Base-by-base conservation (phyloP, 1,284 basidiomycete genomes). In the Testicularia cyperi region DNA sequence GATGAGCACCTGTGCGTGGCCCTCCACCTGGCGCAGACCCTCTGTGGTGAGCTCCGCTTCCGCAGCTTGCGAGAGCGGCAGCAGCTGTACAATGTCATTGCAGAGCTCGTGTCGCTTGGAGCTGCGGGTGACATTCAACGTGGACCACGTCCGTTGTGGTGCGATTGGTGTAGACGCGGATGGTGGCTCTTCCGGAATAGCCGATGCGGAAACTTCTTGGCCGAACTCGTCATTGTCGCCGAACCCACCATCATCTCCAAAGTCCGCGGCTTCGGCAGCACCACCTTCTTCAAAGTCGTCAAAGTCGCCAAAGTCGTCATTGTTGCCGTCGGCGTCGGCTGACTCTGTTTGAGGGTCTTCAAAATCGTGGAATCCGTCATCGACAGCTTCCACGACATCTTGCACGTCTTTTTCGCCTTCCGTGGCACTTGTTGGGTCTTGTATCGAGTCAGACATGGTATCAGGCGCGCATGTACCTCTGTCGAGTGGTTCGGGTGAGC, bases 1-100 rank as follows among this genome's bases (percentile, higher is more conserved):
- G 7, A 65, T 52, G 16, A 71, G 45, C 28, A 71, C 61, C 29
- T 71, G 69, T 24, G 66, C 53, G 20, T 41, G 40, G 2, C 69
- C 69, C 25, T 55, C 64, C 1, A 71, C 64, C 27, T 69, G 66
- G 10, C 69, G 60, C 24, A 71, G 38, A 2, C 36, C 45, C 6
- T 44, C 56, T 1, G 12, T 45, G 7, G 36, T 28, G 21, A 69
- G 30, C 6, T 57, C 30, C 31, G 31, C 15, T 24, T 53, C 60
- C 24, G 60, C 60, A 16, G 45, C 60, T 0, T 30, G 16, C 18
- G 53, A 56, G 0, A 48, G 47, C 20, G 60, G 60, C 7, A 63
- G 32, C 20, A 63, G 16, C 1, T 45, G 38, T 13, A 22, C 28
- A 12, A 63, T 45, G 12, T 33, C 32, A 8, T 41, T 23, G 5